Base-by-base conservation (phyloP, 306 rosid genomes). In the Leucaena leucocephala region DNA sequence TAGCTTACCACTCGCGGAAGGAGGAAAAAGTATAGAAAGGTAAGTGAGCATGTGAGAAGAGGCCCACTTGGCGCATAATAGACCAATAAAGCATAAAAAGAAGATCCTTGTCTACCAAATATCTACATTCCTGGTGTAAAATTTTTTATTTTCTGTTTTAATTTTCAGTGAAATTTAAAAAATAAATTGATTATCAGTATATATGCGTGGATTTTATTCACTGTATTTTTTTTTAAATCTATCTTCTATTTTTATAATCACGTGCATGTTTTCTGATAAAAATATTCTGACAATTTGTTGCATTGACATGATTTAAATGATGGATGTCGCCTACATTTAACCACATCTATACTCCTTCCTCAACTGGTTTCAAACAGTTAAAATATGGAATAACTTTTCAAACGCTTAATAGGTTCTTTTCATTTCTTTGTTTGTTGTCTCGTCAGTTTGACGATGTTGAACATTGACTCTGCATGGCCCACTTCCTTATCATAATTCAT, bases 1-100 rank as follows among this genome's bases (percentile, higher is more conserved):
- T 55, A 4, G 62, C 36, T 68, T 19, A 11, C 12, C 19, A 11
- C 19, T 48, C 9, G 15, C 21, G 55, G 68, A 21, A 4, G 6
- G 22, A 68, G 39, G 6, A n/a, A 8, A 16, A 66, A 8, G 43
- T 10, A 55, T 8, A 9, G 38, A 45, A 4, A 22, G 52, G 19
- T 2, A 61, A 49, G 76, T 0, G 72, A 65, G 78, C 86, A 88
- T 71, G 84, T 78, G 81, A 72, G 80, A 34, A 63, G 66, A 69
- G 86, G 68, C 78, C 84, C 84, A 85, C 84, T 55, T 14, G 58
- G 49, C 64, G 13, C 36, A 76, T 77, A 76, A 80, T 78, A 82
- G 77, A 50, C 76, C 44, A 33, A 66, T 64, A 44, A 67, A 73
- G 59, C 78, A 76, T 63, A 62, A 52, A 13, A 33, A 44, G 45